phyloP scores from a whole-genome alignment of 768 basidiomycete genomes.

The Gelatoporia subvermispora region DNA sequence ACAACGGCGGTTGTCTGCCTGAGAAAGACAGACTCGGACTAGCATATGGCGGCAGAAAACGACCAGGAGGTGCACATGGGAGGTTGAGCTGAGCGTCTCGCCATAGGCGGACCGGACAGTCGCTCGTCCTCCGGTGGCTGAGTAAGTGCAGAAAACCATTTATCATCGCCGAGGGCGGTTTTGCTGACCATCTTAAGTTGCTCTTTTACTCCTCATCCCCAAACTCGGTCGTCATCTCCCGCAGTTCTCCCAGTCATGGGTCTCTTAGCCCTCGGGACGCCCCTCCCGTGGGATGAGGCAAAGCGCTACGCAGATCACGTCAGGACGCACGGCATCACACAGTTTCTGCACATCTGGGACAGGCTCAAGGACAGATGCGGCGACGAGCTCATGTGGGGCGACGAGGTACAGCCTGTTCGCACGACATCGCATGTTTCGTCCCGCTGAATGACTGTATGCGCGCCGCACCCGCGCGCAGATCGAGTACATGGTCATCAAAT shows the following conservation, averaged over 20 bases:
- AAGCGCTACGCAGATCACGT: constrained; percentile 87
- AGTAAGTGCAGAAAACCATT: constrained; percentile 7
- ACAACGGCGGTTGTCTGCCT: no score
- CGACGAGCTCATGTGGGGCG: constrained; percentile 95
- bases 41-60: no score
- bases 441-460: constrained; percentile 6
- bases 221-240: background rate
- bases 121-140: constrained; percentile 11
- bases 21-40: no score
- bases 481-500: constrained; percentile 92
- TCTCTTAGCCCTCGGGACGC: constrained; percentile 87
- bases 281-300: constrained; percentile 87
- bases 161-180: constrained; percentile 6
- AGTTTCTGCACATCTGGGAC: constrained; percentile 93
- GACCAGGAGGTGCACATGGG: no score
- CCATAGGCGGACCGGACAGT: no score
- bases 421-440: background rate
- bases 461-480: constrained; percentile 52
- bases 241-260: constrained; percentile 56
- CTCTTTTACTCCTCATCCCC: background rate
- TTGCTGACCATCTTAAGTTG: constrained; percentile 3
- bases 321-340: constrained; percentile 86
- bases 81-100: no score
- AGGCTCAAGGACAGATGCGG: constrained; percentile 85
- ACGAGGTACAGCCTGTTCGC: constrained; percentile 62